Evolutionary conservation across 1,284 basidiomycete genomes (phyloP).

Genomic region (Polyporus tsugae): DNA sequence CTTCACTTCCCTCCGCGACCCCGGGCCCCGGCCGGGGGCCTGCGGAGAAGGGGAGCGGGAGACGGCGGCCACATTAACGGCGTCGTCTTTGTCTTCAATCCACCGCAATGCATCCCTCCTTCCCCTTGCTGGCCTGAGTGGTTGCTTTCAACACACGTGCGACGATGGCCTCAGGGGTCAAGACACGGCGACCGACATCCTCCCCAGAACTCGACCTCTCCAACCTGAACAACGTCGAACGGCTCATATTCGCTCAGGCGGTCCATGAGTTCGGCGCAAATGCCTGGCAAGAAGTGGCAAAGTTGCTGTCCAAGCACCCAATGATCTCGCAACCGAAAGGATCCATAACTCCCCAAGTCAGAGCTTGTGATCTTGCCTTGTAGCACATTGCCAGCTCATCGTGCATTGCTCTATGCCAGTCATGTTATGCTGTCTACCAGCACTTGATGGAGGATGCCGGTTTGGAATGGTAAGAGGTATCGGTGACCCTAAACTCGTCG

Average conservation of each 20-base stretch:
- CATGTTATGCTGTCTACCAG: conserved; percentile 72
- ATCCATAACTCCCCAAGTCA: conserved; percentile 73
- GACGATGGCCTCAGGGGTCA: conserved; percentile 22
- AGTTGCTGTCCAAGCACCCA: conserved; percentile 72
- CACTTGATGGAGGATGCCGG: conserved; percentile 74
- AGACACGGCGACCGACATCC: conserved; percentile 22
- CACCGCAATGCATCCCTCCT: conserved; percentile 22
- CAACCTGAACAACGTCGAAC: conserved; percentile 61
- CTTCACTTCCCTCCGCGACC: background rate
- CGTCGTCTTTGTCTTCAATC: conserved; percentile 14
- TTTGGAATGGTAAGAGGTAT: conserved; percentile 65
- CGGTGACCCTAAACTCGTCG: background rate
- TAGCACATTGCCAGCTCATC: conserved; percentile 20
- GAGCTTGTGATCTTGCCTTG: conserved; percentile 35
- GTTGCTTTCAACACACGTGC: background rate
- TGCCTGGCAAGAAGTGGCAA: conserved; percentile 76
- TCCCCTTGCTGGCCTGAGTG: conserved; percentile 10
- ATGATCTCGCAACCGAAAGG: conserved; percentile 67
- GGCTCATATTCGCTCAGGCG: conserved; percentile 83
- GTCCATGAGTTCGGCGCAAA: conserved; percentile 85
- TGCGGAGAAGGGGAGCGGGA: background rate
- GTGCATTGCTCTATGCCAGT: conserved; percentile 49
- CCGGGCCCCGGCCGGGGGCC: conserved; percentile 2
- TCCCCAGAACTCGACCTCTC: conserved; percentile 32
- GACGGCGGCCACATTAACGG: background rate